Evolutionary conservation across 2,329 filamentous ascomycete species (phyloP).

Genomic region (Mycosphaerelloides madeirae): DNA sequence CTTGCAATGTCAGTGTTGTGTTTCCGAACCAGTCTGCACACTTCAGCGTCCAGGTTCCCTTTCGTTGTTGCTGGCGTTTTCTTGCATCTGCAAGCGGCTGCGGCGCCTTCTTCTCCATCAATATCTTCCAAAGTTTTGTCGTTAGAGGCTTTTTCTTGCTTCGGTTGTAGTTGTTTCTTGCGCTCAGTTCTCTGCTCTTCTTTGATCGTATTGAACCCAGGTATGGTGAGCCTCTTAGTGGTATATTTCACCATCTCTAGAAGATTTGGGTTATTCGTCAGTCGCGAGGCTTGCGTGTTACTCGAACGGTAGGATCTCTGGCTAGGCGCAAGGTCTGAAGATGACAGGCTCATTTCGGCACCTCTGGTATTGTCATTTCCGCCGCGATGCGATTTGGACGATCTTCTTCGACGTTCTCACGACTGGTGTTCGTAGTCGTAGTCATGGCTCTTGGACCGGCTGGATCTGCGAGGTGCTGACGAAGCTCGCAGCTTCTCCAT

Average conservation of each 20-base stretch:
- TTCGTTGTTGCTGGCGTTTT: no score
- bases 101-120: no score
- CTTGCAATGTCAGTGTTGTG: no score
- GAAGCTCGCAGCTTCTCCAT: conserved; percentile 60
- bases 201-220: conserved; percentile 86
- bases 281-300: conserved; percentile 61
- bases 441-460: conserved; percentile 29
- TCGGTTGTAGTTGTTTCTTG: no score
- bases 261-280: conserved; percentile 88
- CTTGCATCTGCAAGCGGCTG: no score
- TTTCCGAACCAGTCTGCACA: no score
- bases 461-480: conserved; percentile 37
- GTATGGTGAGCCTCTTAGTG: conserved; percentile 81
- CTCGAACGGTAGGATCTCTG: conserved; percentile 57
- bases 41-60: no score
- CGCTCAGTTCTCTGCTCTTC: conserved; percentile 78
- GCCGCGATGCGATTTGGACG: conserved; percentile 47
- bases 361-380: conserved; percentile 50
- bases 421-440: conserved; percentile 30
- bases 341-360: conserved; percentile 59
- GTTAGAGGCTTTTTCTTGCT: no score
- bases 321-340: conserved; percentile 52
- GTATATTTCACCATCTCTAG: conserved; percentile 91
- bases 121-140: no score
- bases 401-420: conserved; percentile 29